Evolutionary conservation across 169 alveolate genomes (phyloP).

Genomic region (Condylostoma magnum): DNA sequence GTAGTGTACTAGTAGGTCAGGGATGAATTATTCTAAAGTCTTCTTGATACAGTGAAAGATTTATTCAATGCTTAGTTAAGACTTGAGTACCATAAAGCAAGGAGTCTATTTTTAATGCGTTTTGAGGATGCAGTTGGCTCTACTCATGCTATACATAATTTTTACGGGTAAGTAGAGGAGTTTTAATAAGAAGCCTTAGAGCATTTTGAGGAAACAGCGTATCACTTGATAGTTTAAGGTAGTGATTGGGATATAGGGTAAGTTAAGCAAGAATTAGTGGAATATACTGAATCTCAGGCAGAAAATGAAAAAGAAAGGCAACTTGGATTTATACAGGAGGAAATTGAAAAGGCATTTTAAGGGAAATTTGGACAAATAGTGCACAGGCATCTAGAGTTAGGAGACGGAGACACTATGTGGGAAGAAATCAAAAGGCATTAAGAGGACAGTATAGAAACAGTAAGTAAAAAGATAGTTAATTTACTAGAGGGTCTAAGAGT

Average conservation of each 20-base stretch:
- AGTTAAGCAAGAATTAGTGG: neutral
- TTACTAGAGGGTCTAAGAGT: neutral
- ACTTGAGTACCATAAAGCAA: neutral
- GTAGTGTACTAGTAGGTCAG: neutral
- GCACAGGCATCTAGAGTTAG: neutral
- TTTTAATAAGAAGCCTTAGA: constrained; percentile 30
- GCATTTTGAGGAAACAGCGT: constrained; percentile 13
- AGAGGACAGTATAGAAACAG: neutral
- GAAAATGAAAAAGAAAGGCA: constrained; percentile 19
- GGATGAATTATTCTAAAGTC: neutral
- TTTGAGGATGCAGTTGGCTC: no score
- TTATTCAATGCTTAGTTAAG: neutral
- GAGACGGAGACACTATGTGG: constrained; percentile 7
- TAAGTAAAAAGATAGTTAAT: neutral
- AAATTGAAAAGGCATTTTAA: neutral
- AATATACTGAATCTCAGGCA: neutral
- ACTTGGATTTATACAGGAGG: neutral
- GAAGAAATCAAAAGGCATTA: neutral
- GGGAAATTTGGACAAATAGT: neutral
- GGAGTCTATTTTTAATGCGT: no score
- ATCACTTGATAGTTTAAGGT: neutral
- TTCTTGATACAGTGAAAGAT: constrained; percentile 4
- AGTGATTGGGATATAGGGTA: neutral
- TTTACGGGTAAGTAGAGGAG: neutral
- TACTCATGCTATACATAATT: no score